These are phyloP conservation scores for Euphorbia corollata DNA, from an alignment of 441 rosid species.

Conservation along the genomic window DNA sequence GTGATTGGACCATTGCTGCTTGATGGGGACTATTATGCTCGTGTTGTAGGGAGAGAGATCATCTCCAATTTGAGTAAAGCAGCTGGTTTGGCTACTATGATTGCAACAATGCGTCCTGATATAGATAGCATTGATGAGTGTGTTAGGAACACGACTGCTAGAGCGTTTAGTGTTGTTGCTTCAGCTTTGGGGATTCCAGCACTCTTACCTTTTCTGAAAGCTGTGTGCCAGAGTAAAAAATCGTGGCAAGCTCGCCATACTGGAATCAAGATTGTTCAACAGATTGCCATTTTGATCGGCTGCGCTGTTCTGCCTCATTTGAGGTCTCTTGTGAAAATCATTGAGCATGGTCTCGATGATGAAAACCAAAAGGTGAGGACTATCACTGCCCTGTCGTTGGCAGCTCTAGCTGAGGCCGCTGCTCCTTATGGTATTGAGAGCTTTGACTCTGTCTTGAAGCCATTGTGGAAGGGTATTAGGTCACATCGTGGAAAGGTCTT, in stretches of 20 bases:
- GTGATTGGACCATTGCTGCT: slow-evolving; percentile 94
- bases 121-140: slow-evolving; percentile 93
- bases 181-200: slow-evolving; percentile 97
- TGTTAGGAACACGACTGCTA: slow-evolving; percentile 93
- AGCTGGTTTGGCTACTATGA: slow-evolving; percentile 98
- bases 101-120: slow-evolving; percentile 99
- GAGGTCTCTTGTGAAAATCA: slow-evolving; percentile 79
- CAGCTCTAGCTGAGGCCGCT: slow-evolving; percentile 99
- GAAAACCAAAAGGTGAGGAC: slow-evolving; percentile 97
- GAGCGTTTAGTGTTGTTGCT: slow-evolving; percentile 96
- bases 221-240: slow-evolving; percentile 95
- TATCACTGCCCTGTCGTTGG: slow-evolving; percentile 86
- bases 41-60: slow-evolving; percentile 95
- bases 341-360: slow-evolving; percentile 88
- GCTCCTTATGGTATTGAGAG: slow-evolving; percentile 98
- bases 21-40: slow-evolving; percentile 98
- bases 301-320: slow-evolving; percentile 96
- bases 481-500: slow-evolving; percentile 93
- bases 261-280: slow-evolving; percentile 97
- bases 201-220: slow-evolving; percentile 78
- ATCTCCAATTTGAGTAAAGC: slow-evolving; percentile 96
- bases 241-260: slow-evolving; percentile 99
- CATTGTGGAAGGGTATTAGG: slow-evolving; percentile 94
- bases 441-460: slow-evolving; percentile 88
- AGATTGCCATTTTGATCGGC: slow-evolving; percentile 91